Percentiles rank a stretch among this genome's conserved stretches.
Evolutionary conservation across 208 protist genomes (phyloP).

Genomic region (Acanthamoeba sp.): DNA sequence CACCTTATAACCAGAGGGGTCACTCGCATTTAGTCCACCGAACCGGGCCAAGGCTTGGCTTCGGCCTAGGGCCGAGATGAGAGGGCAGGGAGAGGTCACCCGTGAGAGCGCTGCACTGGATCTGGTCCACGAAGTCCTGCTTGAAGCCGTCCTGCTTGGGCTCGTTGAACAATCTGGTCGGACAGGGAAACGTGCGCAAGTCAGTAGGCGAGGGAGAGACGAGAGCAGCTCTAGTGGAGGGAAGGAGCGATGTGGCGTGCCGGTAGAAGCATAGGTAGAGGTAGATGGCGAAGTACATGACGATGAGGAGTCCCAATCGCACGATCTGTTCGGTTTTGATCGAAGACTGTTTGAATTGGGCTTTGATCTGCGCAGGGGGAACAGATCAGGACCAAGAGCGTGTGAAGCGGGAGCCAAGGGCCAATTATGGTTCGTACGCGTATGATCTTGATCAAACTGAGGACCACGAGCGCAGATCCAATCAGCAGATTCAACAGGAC

Average conservation of each 20-base stretch:
- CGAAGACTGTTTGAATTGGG: slow-evolving; percentile 20
- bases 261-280: slow-evolving; percentile 7
- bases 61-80: too few species aligned
- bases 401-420: too few species aligned
- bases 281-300: background rate
- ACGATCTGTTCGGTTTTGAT: slow-evolving; percentile 19
- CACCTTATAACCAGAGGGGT: too few species aligned
- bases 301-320: background rate
- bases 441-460: slow-evolving; percentile 5
- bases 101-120: background rate
- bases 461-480: background rate
- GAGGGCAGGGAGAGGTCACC: too few species aligned
- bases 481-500: background rate
- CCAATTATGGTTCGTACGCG: too few species aligned
- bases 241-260: background rate
- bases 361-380: background rate
- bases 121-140: background rate
- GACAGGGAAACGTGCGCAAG: too few species aligned
- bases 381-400: too few species aligned
- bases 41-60: too few species aligned
- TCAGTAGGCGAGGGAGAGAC: too few species aligned
- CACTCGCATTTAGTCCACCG: too few species aligned
- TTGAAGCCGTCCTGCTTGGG: background rate
- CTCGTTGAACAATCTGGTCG: background rate
- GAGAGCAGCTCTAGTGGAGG: too few species aligned